These are phyloP conservation scores for Oemleria cerasiformis DNA, from an alignment of 306 rosid genomes.

Conservation along the genomic window DNA sequence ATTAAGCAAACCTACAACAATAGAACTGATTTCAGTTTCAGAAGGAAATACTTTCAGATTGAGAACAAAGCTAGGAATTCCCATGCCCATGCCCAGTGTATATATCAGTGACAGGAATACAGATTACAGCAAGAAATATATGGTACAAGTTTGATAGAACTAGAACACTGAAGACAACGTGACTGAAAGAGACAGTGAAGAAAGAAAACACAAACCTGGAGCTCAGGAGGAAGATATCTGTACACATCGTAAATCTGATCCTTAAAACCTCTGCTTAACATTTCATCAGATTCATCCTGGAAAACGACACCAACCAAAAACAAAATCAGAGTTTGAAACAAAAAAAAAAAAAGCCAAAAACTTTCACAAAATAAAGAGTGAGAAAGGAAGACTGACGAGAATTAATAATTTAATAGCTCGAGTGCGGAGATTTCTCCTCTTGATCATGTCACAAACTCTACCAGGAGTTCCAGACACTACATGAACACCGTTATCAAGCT, in stretches of 20 bases:
- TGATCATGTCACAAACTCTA: constrained; percentile 96
- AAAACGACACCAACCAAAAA: neutral
- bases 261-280: constrained; percentile 99
- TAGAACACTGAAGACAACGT: neutral
- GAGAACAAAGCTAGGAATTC: neutral
- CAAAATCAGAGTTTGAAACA: neutral
- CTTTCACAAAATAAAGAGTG: neutral
- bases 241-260: constrained; percentile 98
- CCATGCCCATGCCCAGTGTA: neutral
- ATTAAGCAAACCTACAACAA: constrained; percentile 73
- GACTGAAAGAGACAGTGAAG: neutral
- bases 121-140: neutral
- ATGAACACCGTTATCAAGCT: constrained; percentile 94
- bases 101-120: neutral
- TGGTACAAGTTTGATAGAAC: neutral
- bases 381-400: constrained; percentile 50
- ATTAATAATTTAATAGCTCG: constrained; percentile 81
- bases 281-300: constrained; percentile 98
- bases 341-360: neutral
- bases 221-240: constrained; percentile 97
- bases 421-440: constrained; percentile 92
- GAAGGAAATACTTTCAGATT: neutral
- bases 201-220: constrained; percentile 65
- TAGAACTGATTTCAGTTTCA: constrained; percentile 27
- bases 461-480: constrained; percentile 99